Evolutionary conservation across 2,329 filamentous ascomycete species (phyloP), one percentile per base, ranked within the genome.

Genomic region (Sphaerulina populicola): DNA sequence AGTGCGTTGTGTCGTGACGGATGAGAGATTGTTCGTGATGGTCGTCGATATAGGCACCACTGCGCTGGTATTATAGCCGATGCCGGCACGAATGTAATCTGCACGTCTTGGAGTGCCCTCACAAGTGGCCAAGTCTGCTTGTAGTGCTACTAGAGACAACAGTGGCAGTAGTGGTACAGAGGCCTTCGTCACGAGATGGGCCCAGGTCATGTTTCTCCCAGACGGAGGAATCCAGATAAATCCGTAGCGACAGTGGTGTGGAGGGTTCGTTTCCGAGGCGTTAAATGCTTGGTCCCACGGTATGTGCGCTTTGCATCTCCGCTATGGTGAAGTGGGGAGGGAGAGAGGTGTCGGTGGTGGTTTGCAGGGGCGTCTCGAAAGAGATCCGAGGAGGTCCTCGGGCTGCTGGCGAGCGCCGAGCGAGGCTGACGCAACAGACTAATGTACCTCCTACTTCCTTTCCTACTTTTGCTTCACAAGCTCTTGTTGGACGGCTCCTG

Each of bases 21-120:
- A 38, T 14, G 37, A 31, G 11, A 49, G 33, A 4, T 33, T 21
- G n/a, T 18, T 18, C 18, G n/a, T 35, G n/a, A 21, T n/a, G 15
- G 31, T 46, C 38, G 42, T 14, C 23, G 18, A 18, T 18, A 18
- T 18, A 18, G 18, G 18, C 18, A 12, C 36, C 7, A 48, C 46
- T 11, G 38, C 29, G 6, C 46, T 37, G 6, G 39, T 3, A 18
- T 18, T 31, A 29, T 38, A 46, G 9, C 47, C 43, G 29, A 54
- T 31, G 14, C 52, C 52, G 11, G 52, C 52, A 21, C 52, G 52
- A 47, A 54, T 54, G 39, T 54, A 54, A 47, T 51, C 52, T 37
- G 49, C 42, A 36, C 42, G 41, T 37, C 42, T 42, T 35, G 38
- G 37, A 27, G 29, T 23, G 8, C 40, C 15, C 14, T 42, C 29